A percentile compares a stretch with the other conserved stretches of the same genome.
phyloP scores from a whole-genome alignment of 1,139 yeast genomes.

The Hyphopichia wangnamkhiaoensis region DNA sequence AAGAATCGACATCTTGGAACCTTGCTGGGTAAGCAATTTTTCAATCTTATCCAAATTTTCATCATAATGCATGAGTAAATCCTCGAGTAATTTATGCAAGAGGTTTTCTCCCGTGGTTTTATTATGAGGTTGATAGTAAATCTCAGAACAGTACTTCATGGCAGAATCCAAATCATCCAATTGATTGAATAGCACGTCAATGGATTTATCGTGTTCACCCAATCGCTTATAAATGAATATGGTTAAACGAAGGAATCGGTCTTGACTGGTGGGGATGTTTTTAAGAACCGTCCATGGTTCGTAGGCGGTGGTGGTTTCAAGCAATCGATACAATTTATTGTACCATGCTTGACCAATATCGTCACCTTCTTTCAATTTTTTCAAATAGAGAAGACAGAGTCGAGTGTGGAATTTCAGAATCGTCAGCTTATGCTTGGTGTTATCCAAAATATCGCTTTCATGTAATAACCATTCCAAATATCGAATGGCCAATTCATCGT shows the following conservation, averaged over 20 bases:
- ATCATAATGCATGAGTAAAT: conserved; percentile 32
- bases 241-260: conserved; percentile 42
- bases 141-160: conserved; percentile 57
- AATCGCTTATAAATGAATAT: conserved; percentile 61
- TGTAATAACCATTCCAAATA: conserved; percentile 63
- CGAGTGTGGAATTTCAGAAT: conserved; percentile 47
- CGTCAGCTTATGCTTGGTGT: conserved; percentile 30
- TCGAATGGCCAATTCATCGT: conserved; percentile 38
- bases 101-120: conserved; percentile 38
- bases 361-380: conserved; percentile 24
- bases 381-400: conserved; percentile 58
- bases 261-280: conserved; percentile 38
- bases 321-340: conserved; percentile 36
- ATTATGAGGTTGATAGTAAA: conserved; percentile 41
- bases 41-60: conserved; percentile 41
- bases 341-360: conserved; percentile 22
- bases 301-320: conserved; percentile 36
- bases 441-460: conserved; percentile 46
- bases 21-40: conserved; percentile 48
- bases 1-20: conserved; percentile 53
- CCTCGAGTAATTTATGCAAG: conserved; percentile 41
- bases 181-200: conserved; percentile 62
- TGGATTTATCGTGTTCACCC: conserved; percentile 64
- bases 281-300: conserved; percentile 50
- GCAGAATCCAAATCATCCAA: conserved; percentile 60